These are phyloP conservation scores for Rhizophora mangle DNA, from an alignment of 345 rosid species.

Conservation along the genomic window DNA sequence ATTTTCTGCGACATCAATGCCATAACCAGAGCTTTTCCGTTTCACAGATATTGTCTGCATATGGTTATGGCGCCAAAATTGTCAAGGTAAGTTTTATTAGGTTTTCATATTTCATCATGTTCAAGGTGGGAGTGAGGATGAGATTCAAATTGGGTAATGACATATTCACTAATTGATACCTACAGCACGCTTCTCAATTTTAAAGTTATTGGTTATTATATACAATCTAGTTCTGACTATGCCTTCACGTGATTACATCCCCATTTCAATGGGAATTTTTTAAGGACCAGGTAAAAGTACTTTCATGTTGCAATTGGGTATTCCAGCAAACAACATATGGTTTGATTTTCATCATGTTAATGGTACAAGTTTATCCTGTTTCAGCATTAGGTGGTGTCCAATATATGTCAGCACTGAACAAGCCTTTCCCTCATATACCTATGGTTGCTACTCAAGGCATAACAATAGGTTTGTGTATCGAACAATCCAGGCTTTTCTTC, in stretches of 20 bases:
- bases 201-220: neutral
- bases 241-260: neutral
- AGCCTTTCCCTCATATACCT: conserved; percentile 54
- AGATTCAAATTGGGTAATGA: neutral
- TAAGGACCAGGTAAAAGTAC: neutral
- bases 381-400: conserved; percentile 48
- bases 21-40: neutral
- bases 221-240: neutral
- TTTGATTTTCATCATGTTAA: conserved; percentile 9
- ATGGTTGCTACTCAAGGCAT: conserved; percentile 68
- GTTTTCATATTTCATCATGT: neutral
- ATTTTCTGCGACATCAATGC: neutral
- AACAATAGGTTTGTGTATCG: conserved; percentile 38
- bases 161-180: too few species aligned
- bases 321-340: neutral
- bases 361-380: conserved; percentile 54
- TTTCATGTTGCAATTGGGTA: neutral
- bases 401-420: conserved; percentile 51
- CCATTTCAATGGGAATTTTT: neutral
- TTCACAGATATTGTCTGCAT: conserved; percentile 51
- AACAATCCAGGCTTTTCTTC: neutral
- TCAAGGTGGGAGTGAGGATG: neutral
- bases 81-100: conserved; percentile 41
- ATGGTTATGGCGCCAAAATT: conserved; percentile 51
- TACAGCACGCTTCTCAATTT: neutral